Conservation (phyloP, 192 early-diverging fungal species). For the Tieghemiomyces parasiticus region DNA sequence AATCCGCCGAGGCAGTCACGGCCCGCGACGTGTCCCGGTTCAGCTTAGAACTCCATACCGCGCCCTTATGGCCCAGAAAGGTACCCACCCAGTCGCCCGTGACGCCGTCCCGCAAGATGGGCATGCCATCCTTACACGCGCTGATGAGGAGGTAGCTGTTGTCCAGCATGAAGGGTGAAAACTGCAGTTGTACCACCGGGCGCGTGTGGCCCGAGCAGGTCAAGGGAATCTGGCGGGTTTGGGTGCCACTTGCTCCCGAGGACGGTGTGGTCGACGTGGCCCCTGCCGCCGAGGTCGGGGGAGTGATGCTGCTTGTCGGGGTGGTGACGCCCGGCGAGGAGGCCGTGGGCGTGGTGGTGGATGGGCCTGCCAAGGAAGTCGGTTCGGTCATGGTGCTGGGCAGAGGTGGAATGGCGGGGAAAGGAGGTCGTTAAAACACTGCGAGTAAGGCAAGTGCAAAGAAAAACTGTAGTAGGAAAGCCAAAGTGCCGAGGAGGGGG, state of each 20-base stretch:
- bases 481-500: not conserved
- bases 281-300: not conserved
- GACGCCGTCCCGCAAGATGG: conserved; percentile 70
- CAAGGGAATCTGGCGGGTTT: conserved; percentile 45
- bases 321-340: conserved; percentile 3
- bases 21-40: conserved; percentile 59
- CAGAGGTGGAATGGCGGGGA: not conserved
- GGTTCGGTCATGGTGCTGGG: conserved; percentile 2
- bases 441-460: not conserved
- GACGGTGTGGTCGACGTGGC: conserved; percentile 9
- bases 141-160: conserved; percentile 68
- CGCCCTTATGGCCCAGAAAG: conserved; percentile 83
- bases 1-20: conserved; percentile 88
- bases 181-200: conserved; percentile 77
- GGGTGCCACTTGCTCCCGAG: conserved; percentile 19
- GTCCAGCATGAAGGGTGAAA: conserved; percentile 54
- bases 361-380: not conserved
- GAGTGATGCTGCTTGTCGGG: not conserved
- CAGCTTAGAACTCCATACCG: conserved; percentile 77
- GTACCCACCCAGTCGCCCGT: conserved; percentile 92
- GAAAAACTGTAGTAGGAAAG: not conserved
- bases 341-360: not conserved
- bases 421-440: not conserved
- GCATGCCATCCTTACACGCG: conserved; percentile 84
- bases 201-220: conserved; percentile 85